Evolutionary conservation across 768 basidiomycete genomes (phyloP).

Genomic region (Stropharia rugosoannulata): DNA sequence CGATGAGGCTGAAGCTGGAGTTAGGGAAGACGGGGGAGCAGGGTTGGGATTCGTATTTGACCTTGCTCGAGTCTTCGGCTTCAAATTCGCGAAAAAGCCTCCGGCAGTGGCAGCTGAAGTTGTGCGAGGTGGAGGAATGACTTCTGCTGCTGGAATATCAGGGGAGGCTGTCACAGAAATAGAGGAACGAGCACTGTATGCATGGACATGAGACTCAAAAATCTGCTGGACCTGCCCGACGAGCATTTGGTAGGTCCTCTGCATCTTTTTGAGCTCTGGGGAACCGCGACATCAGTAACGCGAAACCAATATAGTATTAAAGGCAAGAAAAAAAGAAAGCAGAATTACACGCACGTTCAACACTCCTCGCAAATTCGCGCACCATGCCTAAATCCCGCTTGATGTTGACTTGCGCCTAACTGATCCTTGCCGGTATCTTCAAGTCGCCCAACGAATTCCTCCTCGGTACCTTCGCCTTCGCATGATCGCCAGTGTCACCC

Average conservation of each 20-base stretch:
- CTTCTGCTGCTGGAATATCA: too few relatives aligned
- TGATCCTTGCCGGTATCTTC: constrained; percentile 74
- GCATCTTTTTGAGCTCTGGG: constrained; percentile 73
- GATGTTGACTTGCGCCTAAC: constrained; percentile 77
- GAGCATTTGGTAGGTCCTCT: constrained; percentile 53
- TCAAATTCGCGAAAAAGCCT: constrained; percentile 21
- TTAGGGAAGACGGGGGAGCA: not conserved
- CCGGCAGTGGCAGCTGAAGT: constrained; percentile 50
- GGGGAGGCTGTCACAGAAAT: too few relatives aligned
- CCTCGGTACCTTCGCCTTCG: constrained; percentile 32
- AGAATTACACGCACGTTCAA: constrained; percentile 64
- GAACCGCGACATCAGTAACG: too few relatives aligned
- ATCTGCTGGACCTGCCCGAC: constrained; percentile 52
- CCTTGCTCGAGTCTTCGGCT: constrained; percentile 45
- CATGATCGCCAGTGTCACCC: not conserved
- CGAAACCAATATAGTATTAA: too few relatives aligned
- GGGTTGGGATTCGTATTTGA: constrained; percentile 52
- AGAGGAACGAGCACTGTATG: too few relatives aligned
- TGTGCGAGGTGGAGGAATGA: too few relatives aligned
- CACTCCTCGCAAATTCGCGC: constrained; percentile 78
- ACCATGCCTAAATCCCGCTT: constrained; percentile 80
- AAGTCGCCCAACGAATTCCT: constrained; percentile 70
- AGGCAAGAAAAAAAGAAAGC: too few relatives aligned
- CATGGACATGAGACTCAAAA: constrained; percentile 43
- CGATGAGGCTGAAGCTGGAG: too few relatives aligned